Evolutionary conservation across 2,329 filamentous ascomycete genomes (phyloP).

Genomic region (Phialophora tarda): DNA sequence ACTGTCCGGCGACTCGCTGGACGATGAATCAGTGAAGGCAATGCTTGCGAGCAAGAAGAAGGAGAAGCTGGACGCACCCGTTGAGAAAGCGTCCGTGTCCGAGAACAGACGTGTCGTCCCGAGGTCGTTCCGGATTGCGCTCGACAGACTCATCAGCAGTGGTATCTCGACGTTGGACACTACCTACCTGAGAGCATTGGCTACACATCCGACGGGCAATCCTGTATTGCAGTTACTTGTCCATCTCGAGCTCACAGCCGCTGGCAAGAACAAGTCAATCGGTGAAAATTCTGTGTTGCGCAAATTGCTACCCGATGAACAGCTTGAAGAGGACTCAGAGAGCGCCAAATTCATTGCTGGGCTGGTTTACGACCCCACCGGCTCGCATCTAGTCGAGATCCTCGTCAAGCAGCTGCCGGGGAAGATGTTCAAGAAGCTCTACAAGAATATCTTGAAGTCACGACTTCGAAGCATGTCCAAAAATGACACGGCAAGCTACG

Average conservation of each 20-base stretch:
- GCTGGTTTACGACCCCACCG: slow-evolving; percentile 86
- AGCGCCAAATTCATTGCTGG: slow-evolving; percentile 82
- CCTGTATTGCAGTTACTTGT: slow-evolving; percentile 90
- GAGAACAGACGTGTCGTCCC: slow-evolving; percentile 67
- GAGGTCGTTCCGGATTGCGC: slow-evolving; percentile 73
- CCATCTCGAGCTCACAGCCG: slow-evolving; percentile 79
- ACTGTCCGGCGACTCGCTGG: slow-evolving; percentile 79
- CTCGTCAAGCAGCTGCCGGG: slow-evolving; percentile 81
- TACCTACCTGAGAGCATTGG: slow-evolving; percentile 79
- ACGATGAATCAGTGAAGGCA: slow-evolving; percentile 70
- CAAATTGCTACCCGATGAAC: slow-evolving; percentile 78
- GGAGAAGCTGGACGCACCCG: slow-evolving; percentile 73
- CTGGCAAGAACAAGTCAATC: slow-evolving; percentile 69
- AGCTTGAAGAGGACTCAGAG: slow-evolving; percentile 73
- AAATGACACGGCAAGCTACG: slow-evolving; percentile 89
- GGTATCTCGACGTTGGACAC: slow-evolving; percentile 76
- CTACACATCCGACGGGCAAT: slow-evolving; percentile 88
- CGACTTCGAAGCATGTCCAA: slow-evolving; percentile 80
- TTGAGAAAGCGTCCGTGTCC: slow-evolving; percentile 54
- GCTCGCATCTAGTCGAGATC: slow-evolving; percentile 86
- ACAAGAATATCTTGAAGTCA: slow-evolving; percentile 77
- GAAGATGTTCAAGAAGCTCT: slow-evolving; percentile 88
- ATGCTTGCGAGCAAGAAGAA: slow-evolving; percentile 93
- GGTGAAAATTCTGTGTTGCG: slow-evolving; percentile 73
- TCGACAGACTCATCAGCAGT: slow-evolving; percentile 81